These are phyloP conservation scores for Fistulifera pelliculosa DNA, from an alignment of 108 stramenopile species.

Conservation along the genomic window DNA sequence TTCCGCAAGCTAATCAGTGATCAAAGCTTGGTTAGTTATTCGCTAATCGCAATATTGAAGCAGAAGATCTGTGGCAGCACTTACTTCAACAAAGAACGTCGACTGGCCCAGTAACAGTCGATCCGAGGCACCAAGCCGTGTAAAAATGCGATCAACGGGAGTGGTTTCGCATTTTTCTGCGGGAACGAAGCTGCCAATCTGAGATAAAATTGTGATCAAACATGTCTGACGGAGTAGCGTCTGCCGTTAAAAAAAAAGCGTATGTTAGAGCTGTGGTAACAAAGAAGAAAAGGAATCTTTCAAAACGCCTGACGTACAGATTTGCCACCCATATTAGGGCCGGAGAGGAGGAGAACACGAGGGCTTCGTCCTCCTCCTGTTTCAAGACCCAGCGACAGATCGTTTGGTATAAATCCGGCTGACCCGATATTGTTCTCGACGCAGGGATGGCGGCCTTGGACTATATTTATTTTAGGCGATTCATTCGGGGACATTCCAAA, in stretches of 20 bases:
- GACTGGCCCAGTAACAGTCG: conserved; percentile 96
- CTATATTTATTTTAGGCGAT: conserved; percentile 46
- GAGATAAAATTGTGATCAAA: conserved; percentile 91
- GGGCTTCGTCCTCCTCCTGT: conserved; percentile 8
- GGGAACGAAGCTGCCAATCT: conserved; percentile 98
- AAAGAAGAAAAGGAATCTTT: background rate
- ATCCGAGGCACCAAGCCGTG: conserved; percentile 98
- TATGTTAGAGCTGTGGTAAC: too few species aligned
- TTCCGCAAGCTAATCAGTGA: conserved; percentile 70
- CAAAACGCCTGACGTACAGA: background rate
- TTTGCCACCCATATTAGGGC: conserved; percentile 90
- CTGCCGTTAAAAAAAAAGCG: too few species aligned
- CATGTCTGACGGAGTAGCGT: conserved; percentile 97
- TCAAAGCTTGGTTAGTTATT: background rate
- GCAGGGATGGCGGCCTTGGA: conserved; percentile 91
- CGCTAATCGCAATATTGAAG: background rate
- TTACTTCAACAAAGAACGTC: conserved; percentile 96
- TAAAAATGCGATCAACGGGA: conserved; percentile 97
- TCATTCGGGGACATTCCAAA: conserved; percentile 33
- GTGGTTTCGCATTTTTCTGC: conserved; percentile 83
- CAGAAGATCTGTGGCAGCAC: background rate
- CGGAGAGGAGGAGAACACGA: conserved; percentile 82
- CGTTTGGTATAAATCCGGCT: conserved; percentile 93
- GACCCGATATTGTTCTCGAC: conserved; percentile 71
- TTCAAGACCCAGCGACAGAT: conserved; percentile 63